Evolutionary conservation across 306 rosid species (phyloP), one percentile per base, ranked within the genome.

Genomic region (Calophaca sinica): DNA sequence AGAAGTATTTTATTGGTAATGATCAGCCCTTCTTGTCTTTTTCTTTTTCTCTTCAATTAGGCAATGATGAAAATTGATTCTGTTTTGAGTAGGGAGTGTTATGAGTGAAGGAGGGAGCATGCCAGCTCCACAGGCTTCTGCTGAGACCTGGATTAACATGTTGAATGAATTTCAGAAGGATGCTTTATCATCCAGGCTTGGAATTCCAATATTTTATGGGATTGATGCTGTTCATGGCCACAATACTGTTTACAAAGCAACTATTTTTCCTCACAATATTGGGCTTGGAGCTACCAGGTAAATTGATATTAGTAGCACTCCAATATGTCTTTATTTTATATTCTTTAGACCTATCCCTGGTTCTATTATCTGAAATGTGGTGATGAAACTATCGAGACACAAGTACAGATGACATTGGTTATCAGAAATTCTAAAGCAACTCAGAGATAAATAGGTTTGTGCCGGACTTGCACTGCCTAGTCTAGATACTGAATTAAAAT

Each of bases 201-300:
- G 84, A 50, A 85, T 85, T 72, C 89, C 89, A 5, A 57, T 79
- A 52, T 79, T 85, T 72, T 85, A 85, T 79, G 89, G 89, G 66
- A 85, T 85, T 72, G 89, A 85, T 85, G 89, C 81, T 4, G 81
- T 85, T 72, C 89, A 85, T 72, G 89, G 89, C 5, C 86, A 85
- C 32, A 63, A 14, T 42, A 48, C 76, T 61, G 75, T 85, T 13
- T 85, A 85, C 29, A 82, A 76, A 58, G 89, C 89, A 45, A 85
- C 86, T 11, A 67, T 85, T 68, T 85, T 85, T 12, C 89, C 89
- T 62, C 89, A 85, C 44, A 85, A 85, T 46, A 58, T 85, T 67
- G 89, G 86, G 6, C 82, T 85, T n/a, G 89, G 89, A 61, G 89
- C 89, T 55, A 79, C 89, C 58, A 79, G 89, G 89, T 84, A 36